Evolutionary conservation across 2,329 filamentous ascomycete genomes (phyloP).

Genomic region (Monilinia fructicola): DNA sequence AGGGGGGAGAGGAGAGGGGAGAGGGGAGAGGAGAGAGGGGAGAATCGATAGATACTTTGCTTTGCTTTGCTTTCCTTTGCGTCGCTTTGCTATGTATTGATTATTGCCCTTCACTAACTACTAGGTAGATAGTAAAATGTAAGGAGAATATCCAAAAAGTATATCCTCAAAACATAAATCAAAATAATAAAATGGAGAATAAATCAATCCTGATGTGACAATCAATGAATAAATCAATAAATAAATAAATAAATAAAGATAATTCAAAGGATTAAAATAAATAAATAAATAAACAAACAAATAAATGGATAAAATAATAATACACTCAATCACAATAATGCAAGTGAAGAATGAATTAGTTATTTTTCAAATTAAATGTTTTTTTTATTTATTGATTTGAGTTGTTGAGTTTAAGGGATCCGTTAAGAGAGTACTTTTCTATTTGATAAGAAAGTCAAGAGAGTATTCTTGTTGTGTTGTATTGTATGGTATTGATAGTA

Average conservation of each 20-base stretch:
- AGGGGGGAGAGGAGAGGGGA: too few relatives aligned
- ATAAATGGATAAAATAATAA: background rate
- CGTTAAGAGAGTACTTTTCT: too few relatives aligned
- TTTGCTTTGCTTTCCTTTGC: background rate
- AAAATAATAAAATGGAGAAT: background rate
- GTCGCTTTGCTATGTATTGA: background rate
- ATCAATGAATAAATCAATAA: background rate
- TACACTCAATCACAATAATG: too few relatives aligned
- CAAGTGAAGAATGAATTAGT: background rate
- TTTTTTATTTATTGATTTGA: too few relatives aligned
- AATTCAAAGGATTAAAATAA: background rate
- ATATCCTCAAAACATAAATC: constrained; percentile 2
- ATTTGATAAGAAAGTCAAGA: too few relatives aligned
- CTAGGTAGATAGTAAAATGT: too few relatives aligned
- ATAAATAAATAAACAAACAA: background rate
- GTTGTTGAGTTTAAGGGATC: too few relatives aligned
- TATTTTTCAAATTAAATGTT: too few relatives aligned
- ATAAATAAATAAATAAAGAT: background rate
- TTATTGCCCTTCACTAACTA: too few relatives aligned
- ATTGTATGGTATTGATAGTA: too few relatives aligned
- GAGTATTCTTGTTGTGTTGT: background rate
- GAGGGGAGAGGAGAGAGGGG: background rate
- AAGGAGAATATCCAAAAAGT: background rate
- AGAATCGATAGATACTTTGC: background rate
- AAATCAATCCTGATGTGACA: background rate